Evolutionary conservation across 169 alveolate genomes (phyloP).

Genomic region (Cryptosporidium andersoni): DNA sequence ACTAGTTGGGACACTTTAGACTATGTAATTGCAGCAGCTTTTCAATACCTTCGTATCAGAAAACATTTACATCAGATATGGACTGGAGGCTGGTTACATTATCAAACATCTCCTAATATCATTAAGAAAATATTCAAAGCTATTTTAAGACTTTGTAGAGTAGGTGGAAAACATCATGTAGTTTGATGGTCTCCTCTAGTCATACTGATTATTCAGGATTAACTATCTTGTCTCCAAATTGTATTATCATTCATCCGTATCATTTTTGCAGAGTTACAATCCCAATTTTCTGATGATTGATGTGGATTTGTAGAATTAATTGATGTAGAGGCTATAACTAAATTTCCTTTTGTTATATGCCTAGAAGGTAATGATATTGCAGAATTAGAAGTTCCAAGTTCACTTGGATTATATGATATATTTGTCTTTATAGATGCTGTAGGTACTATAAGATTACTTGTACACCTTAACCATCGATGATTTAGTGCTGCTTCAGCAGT

Average conservation of each 20-base stretch:
- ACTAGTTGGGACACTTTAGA: conserved; percentile 60
- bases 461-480: conserved; percentile 67
- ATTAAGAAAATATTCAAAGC: conserved; percentile 26
- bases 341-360: conserved; percentile 3
- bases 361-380: background rate
- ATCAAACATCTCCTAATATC: conserved; percentile 53
- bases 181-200: background rate
- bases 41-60: conserved; percentile 47
- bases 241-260: no score
- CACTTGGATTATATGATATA: background rate
- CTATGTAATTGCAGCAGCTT: conserved; percentile 57
- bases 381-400: background rate
- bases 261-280: no score
- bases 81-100: conserved; percentile 62
- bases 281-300: no score
- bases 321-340: conserved; percentile 1
- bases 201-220: no score
- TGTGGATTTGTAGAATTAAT: no score
- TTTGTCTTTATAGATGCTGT: background rate
- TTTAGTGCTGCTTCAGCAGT: conserved; percentile 74
- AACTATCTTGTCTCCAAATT: no score
- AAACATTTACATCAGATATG: conserved; percentile 49
- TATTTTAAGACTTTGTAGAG: conserved; percentile 22
- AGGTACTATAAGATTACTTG: background rate
- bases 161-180: conserved; percentile 55